These are phyloP conservation scores for Ascodesmis nigricans DNA, from an alignment of 495 filamentous ascomycete species.

Conservation along the genomic window DNA sequence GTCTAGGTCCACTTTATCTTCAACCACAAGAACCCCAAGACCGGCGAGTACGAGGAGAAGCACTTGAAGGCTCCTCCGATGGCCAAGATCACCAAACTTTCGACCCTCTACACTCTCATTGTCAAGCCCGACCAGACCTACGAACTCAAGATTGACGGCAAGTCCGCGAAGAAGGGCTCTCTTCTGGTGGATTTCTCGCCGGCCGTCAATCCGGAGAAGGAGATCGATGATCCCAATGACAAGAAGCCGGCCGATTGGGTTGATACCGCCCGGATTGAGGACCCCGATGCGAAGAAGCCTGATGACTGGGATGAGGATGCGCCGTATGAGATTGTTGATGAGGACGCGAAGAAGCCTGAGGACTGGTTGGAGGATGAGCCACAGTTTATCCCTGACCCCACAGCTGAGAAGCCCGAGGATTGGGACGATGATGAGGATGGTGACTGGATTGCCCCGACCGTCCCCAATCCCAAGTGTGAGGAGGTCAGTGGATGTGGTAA, in stretches of 20 bases:
- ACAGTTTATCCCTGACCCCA: conserved; percentile 68
- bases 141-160: conserved; percentile 73
- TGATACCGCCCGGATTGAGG: conserved; percentile 69
- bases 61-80: conserved; percentile 68
- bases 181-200: conserved; percentile 90
- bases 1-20: conserved; percentile 94
- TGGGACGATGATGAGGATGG: conserved; percentile 99
- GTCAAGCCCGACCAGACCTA: conserved; percentile 90
- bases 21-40: conserved; percentile 99
- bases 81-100: conserved; percentile 72
- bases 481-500: conserved; percentile 85
- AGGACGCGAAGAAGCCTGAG: conserved; percentile 73
- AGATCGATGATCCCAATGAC: conserved; percentile 94
- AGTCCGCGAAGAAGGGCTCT: conserved; percentile 62
- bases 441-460: conserved; percentile 86
- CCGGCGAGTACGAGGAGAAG: conserved; percentile 99
- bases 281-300: conserved; percentile 88
- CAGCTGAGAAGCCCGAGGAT: conserved; percentile 95
- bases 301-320: conserved; percentile 99
- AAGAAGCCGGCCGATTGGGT: conserved; percentile 91
- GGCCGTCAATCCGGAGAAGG: conserved; percentile 77
- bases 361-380: conserved; percentile 95
- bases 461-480: conserved; percentile 87
- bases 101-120: conserved; percentile 85
- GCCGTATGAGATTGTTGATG: conserved; percentile 82